Evolutionary conservation across 192 early-diverging fungal genomes (phyloP), one percentile per base, ranked within the genome.

Genomic region (Coemansia sp.): DNA sequence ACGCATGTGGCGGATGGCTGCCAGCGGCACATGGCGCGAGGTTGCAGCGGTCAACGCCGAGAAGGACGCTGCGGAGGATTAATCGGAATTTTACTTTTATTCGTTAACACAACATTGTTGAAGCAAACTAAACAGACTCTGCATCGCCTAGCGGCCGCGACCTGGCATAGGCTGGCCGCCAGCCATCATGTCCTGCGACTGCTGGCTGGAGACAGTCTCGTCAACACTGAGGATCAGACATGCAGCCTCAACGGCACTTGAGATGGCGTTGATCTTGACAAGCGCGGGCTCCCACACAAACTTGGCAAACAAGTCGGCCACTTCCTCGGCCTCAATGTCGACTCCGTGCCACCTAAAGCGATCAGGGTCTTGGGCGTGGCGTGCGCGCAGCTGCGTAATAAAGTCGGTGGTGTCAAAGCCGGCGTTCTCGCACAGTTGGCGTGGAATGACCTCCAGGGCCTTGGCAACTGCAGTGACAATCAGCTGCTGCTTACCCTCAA

Each of bases 231-330:
- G 83, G 54, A 98, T 90, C 81, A 98, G 77, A 66, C 94, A 97
- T 3, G 95, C 97, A 21, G 97, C 97, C 76, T 98, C 97, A 26
- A 90, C 86, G 28, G 97, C 95, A 52, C 93, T 89, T 26, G 93
- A 81, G 65, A 99, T 89, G 69, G 91, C 89, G 79, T 98, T 99
- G 69, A 88, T 94, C 86, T 99, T 99, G 74, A 99, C 95, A 53
- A 98, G 86, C 40, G 95, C 90, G 5, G 95, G 95, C 84, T 98
- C 95, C 97, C 97, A 99, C 9, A 98, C 95, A 76, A 97, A 98
- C 55, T 89, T 86, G 11, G 85, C 88, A 76, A 88, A 90, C 85
- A 97, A 89, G 74, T 98, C 92, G 51, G 90, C 77, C 59, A 97
- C 93, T 0, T 84, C 85, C 80, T 97, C 94, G 50, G 89, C 85